These are phyloP conservation scores for Dalbergia oliveri DNA, from an alignment of 306 rosid species.

Conservation along the genomic window DNA sequence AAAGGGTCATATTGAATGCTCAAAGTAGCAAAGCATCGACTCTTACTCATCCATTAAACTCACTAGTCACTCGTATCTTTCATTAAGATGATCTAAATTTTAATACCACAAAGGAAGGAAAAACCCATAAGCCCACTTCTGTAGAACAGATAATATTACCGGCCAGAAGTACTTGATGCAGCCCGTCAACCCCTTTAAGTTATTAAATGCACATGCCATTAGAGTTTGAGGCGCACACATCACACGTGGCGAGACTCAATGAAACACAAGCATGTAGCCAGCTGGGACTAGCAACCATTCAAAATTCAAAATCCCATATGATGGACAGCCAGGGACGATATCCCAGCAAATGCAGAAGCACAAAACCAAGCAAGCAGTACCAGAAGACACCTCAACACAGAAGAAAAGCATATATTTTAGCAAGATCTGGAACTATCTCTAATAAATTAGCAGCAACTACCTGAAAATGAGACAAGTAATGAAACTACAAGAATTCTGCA, in stretches of 20 bases:
- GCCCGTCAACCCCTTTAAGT: constrained; percentile 60
- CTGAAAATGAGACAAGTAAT: constrained; percentile 44
- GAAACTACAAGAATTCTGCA: constrained; percentile 59
- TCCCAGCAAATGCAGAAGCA: constrained; percentile 74
- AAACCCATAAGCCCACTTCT: constrained; percentile 56
- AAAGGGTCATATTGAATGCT: not conserved
- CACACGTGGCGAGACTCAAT: constrained; percentile 67
- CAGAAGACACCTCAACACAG: constrained; percentile 83
- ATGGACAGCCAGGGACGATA: constrained; percentile 69
- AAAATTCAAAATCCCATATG: constrained; percentile 72
- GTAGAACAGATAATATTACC: constrained; percentile 69
- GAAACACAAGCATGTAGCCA: constrained; percentile 68
- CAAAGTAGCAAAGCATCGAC: not conserved
- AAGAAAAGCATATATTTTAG: constrained; percentile 68
- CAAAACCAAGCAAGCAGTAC: constrained; percentile 77
- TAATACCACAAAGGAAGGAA: not conserved
- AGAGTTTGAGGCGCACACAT: constrained; percentile 62
- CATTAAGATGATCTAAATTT: not conserved
- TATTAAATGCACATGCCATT: constrained; percentile 55
- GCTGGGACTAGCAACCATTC: constrained; percentile 76
- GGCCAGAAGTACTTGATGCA: constrained; percentile 67
- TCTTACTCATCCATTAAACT: not conserved
- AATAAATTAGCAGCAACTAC: constrained; percentile 52
- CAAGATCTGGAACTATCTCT: constrained; percentile 57
- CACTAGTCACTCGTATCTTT: not conserved